A percentile compares a stretch with the other conserved stretches of the same genome.
These are phyloP conservation scores for Arthrinium phaeospermum DNA, from an alignment of 2,329 filamentous ascomycete genomes.

Conservation along the genomic window DNA sequence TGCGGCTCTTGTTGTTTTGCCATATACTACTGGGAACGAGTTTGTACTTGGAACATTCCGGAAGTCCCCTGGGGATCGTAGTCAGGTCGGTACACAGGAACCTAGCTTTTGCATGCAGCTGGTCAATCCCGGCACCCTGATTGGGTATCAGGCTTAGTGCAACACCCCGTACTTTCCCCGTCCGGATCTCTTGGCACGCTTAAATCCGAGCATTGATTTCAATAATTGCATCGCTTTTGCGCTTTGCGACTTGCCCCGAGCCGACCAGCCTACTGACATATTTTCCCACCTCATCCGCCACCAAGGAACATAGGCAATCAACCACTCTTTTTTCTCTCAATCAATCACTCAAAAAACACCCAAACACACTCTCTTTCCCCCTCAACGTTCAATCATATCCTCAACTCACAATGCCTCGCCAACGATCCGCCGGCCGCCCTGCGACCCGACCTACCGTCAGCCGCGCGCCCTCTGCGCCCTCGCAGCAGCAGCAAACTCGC, in stretches of 20 bases:
- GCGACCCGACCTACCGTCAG: constrained; percentile 68
- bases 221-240: constrained; percentile 15
- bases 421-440: constrained; percentile 68
- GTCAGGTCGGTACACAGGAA: not conserved
- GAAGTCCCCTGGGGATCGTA: not conserved
- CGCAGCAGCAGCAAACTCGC: constrained; percentile 68
- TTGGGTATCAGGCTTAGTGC: constrained; percentile 19
- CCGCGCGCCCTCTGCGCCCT: constrained; percentile 53
- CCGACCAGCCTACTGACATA: not conserved
- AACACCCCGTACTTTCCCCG: constrained; percentile 10
- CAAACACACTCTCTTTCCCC: not conserved
- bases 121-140: constrained; percentile 17
- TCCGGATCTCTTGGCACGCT: constrained; percentile 15
- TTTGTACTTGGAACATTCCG: not conserved
- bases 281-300: not conserved
- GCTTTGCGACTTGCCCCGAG: constrained; percentile 16
- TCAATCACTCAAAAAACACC: not conserved
- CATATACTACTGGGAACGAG: not conserved
- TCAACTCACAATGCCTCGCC: constrained; percentile 74
- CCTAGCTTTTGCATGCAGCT: constrained; percentile 12
- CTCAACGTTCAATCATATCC: not conserved
- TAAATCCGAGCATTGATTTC: constrained; percentile 19
- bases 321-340: not conserved
- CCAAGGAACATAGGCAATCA: not conserved
- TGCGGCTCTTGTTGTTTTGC: not conserved